Evolutionary conservation across 2,329 filamentous ascomycete genomes (phyloP).

Genomic region (Orbilia quercus): DNA sequence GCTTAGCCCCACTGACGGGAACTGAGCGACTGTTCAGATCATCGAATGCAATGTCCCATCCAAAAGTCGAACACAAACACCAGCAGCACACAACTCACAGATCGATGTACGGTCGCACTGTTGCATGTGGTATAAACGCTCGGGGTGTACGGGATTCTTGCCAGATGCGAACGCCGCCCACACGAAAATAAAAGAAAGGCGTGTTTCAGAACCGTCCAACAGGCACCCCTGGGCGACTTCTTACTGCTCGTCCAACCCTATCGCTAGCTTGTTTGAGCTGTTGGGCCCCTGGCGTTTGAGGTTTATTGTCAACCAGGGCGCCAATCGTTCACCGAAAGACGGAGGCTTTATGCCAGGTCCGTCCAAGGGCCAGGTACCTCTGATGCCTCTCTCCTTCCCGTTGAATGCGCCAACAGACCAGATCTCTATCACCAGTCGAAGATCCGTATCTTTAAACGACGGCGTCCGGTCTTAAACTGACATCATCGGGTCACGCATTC

Average conservation of each 20-base stretch:
- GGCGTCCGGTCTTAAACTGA: background rate
- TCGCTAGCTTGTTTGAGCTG: conserved; percentile 24
- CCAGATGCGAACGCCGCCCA: background rate
- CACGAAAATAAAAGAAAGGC: conserved; percentile 7
- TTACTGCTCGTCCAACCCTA: conserved; percentile 15
- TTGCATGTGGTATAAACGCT: background rate
- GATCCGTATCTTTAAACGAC: conserved; percentile 1
- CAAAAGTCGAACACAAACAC: too few species aligned
- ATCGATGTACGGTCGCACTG: too few species aligned
- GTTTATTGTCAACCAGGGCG: conserved; percentile 25
- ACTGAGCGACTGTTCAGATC: too few species aligned
- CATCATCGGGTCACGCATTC: conserved; percentile 26
- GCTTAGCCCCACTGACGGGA: too few species aligned
- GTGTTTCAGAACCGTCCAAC: conserved; percentile 41
- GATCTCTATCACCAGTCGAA: conserved; percentile 8
- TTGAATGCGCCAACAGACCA: conserved; percentile 2
- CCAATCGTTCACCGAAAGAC: conserved; percentile 16
- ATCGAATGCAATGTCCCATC: too few species aligned
- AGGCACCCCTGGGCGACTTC: background rate
- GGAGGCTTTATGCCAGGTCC: conserved; percentile 16
- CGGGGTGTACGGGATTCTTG: conserved; percentile 4
- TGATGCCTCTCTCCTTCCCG: conserved; percentile 26
- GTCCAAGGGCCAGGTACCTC: background rate
- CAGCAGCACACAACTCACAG: too few species aligned
- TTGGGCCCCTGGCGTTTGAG: conserved; percentile 43